Evolutionary conservation across 805 yeast species (phyloP).

Genomic region (Saccharomyces cerevisiae): DNA sequence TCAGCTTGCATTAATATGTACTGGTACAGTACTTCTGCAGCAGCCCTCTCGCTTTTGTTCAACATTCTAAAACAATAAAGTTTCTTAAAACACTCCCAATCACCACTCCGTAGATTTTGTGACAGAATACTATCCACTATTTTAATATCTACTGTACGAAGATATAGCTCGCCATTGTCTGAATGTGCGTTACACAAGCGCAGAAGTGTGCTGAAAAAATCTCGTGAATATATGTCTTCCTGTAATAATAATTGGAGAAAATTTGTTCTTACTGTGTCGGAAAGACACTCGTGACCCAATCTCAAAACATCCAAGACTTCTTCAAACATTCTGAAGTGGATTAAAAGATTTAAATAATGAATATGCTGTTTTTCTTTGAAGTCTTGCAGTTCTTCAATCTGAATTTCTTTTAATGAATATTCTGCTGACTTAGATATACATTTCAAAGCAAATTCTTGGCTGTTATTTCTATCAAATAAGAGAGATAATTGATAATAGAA

Average conservation of each 20-base stretch:
- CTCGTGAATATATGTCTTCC: slow-evolving; percentile 9
- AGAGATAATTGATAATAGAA: slow-evolving; percentile 23
- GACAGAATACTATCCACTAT: slow-evolving; percentile 21
- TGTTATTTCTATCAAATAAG: slow-evolving; percentile 16
- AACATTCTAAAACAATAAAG: slow-evolving; percentile 24
- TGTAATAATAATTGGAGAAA: slow-evolving; percentile 16
- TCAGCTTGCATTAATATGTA: slow-evolving; percentile 9
- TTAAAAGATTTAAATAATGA: slow-evolving; percentile 22
- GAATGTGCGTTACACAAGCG: slow-evolving; percentile 10
- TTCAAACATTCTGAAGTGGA: slow-evolving; percentile 19
- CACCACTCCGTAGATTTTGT: slow-evolving; percentile 7
- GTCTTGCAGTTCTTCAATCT: slow-evolving; percentile 13
- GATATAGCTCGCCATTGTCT: slow-evolving; percentile 6
- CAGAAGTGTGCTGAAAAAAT: slow-evolving; percentile 21
- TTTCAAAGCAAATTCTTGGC: slow-evolving; percentile 19
- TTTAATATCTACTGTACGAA: slow-evolving; percentile 18
- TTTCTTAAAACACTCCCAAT: slow-evolving; percentile 21
- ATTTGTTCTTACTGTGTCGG: slow-evolving; percentile 13
- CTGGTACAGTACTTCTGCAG: slow-evolving; percentile 24
- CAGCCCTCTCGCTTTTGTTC: slow-evolving; percentile 24
- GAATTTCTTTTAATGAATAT: slow-evolving; percentile 10
- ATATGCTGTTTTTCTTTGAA: slow-evolving; percentile 17
- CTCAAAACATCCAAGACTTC: slow-evolving; percentile 28
- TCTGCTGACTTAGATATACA: slow-evolving; percentile 25
- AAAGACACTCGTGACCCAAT: slow-evolving; percentile 19